These are phyloP conservation scores for Penicillium hordei DNA, from an alignment of 2,329 filamentous ascomycete genomes.

Conservation along the genomic window DNA sequence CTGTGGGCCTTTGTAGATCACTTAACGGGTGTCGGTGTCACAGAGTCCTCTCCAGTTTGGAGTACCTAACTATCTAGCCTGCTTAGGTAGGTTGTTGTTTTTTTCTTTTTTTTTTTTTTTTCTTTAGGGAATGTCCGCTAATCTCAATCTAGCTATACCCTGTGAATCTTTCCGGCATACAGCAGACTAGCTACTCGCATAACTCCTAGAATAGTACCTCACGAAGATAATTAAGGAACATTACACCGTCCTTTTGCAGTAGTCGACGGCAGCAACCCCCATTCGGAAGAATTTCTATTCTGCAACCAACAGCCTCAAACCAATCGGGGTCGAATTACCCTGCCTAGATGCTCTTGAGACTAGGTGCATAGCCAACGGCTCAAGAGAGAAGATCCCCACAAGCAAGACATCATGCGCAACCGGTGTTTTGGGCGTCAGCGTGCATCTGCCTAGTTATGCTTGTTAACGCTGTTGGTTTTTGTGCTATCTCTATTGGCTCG, in stretches of 20 bases:
- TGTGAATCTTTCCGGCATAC: not conserved
- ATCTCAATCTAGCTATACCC: not conserved
- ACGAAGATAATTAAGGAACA: slow-evolving; percentile 4
- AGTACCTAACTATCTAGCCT: not conserved
- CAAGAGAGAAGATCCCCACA: not conserved
- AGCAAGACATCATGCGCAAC: slow-evolving; percentile 14
- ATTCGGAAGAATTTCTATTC: not conserved
- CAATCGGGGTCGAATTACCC: not conserved
- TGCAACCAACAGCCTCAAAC: not conserved
- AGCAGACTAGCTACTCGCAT: not conserved
- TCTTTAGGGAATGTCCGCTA: not conserved
- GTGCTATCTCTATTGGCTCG: not conserved
- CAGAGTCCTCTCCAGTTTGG: not conserved
- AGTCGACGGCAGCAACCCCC: not conserved
- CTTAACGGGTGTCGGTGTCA: not conserved
- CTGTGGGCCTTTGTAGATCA: slow-evolving; percentile 3
- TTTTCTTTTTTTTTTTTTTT: too few species aligned
- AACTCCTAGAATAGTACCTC: not conserved
- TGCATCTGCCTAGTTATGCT: slow-evolving; percentile 1
- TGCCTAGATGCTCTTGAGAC: not conserved
- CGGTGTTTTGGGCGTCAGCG: not conserved
- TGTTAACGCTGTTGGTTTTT: slow-evolving; percentile 20
- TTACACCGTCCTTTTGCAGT: not conserved
- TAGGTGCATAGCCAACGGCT: not conserved
- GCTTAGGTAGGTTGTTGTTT: not conserved